Evolutionary conservation across 2,329 filamentous ascomycete species (phyloP).

Genomic region (Fusarium xylarioides): DNA sequence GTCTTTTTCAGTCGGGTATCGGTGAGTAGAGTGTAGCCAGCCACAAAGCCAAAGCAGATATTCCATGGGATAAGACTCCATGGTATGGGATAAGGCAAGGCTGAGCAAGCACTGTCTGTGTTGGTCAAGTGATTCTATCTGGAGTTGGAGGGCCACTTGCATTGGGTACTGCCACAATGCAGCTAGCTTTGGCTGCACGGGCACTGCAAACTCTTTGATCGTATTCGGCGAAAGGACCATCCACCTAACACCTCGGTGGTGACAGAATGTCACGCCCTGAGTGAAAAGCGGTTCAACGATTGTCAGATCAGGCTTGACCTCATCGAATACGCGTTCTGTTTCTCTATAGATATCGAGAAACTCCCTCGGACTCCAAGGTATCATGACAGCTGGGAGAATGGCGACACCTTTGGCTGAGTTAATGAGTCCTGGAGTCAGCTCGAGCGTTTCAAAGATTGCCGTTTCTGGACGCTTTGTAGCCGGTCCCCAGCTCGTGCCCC

Average conservation of each 20-base stretch:
- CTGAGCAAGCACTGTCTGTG: background rate
- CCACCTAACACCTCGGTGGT: background rate
- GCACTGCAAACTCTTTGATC: background rate
- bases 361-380: background rate
- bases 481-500: background rate
- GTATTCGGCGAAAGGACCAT: background rate
- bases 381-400: background rate
- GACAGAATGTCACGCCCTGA: background rate
- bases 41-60: background rate
- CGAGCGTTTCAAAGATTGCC: background rate
- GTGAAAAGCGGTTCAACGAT: background rate
- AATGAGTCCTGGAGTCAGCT: background rate
- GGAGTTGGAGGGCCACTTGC: accelerated
- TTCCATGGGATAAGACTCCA: background rate
- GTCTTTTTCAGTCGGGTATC: background rate
- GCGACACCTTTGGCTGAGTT: background rate
- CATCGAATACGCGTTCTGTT: background rate
- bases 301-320: background rate
- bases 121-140: accelerated
- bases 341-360: background rate
- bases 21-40: background rate
- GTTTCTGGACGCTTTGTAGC: background rate
- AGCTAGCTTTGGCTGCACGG: background rate
- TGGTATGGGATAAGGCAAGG: background rate
- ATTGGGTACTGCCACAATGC: background rate